A percentile compares a stretch with the other conserved stretches of the same genome.
Conservation (phyloP, 2,329 filamentous ascomycete species). For the Curvularia spicifera region DNA sequence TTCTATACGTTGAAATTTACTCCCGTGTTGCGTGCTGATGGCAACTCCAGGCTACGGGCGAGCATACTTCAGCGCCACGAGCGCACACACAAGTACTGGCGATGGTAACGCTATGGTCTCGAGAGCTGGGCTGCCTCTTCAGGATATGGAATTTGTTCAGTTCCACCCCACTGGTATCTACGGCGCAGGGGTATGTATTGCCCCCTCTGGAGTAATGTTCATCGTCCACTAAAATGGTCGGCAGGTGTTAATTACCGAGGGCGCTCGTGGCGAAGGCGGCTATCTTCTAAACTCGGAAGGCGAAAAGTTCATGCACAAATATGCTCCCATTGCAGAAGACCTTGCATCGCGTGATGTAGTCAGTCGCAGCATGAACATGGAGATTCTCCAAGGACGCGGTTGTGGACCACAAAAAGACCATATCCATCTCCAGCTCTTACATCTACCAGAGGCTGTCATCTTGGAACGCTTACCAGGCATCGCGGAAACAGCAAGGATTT, state of each 20-base stretch:
- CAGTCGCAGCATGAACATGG: slow-evolving; percentile 57
- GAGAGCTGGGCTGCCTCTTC: slow-evolving; percentile 56
- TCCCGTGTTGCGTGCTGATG: background rate
- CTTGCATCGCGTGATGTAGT: slow-evolving; percentile 58
- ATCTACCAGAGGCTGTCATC: slow-evolving; percentile 56
- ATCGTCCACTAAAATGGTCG: background rate
- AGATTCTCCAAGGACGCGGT: slow-evolving; percentile 57
- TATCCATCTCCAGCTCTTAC: slow-evolving; percentile 57
- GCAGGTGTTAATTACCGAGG: slow-evolving; percentile 56
- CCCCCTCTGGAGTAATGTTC: background rate
- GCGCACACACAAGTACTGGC: slow-evolving; percentile 58
- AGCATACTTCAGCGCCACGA: slow-evolving; percentile 59
- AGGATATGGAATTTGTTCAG: slow-evolving; percentile 61
- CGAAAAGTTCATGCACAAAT: slow-evolving; percentile 60
- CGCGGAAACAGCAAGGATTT: slow-evolving; percentile 59
- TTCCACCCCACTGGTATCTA: slow-evolving; percentile 61
- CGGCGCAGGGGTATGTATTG: slow-evolving; percentile 52
- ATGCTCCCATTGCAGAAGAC: slow-evolving; percentile 59
- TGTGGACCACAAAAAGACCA: slow-evolving; percentile 56
- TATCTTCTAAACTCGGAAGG: slow-evolving; percentile 58
- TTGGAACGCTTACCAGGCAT: slow-evolving; percentile 58
- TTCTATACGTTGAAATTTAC: background rate
- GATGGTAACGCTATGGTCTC: slow-evolving; percentile 60
- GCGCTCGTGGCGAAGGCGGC: slow-evolving; percentile 58
- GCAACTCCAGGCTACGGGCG: slow-evolving; percentile 53